phyloP scores from a whole-genome alignment of 1,284 basidiomycete genomes.

The Macrocybe sp. region DNA sequence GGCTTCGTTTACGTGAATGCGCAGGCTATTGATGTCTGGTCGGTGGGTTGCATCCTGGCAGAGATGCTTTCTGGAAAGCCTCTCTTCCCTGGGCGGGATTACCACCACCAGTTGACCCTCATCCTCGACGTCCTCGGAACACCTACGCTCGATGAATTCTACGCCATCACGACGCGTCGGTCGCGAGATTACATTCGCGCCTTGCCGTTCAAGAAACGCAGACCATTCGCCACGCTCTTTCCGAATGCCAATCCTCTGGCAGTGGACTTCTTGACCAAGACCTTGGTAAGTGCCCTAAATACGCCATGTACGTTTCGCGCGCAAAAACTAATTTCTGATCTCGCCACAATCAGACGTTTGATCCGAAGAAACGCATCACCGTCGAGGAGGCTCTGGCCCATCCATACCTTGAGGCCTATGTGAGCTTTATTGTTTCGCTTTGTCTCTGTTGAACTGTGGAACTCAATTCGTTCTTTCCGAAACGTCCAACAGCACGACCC shows the following conservation, averaged over 20 bases:
- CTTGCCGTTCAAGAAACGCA: conserved; percentile 82
- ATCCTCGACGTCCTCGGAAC: conserved; percentile 94
- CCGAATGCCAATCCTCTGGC: conserved; percentile 85
- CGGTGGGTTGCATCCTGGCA: conserved; percentile 93
- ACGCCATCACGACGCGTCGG: conserved; percentile 81
- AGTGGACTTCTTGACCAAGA: conserved; percentile 89
- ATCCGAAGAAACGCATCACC: conserved; percentile 90
- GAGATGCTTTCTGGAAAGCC: conserved; percentile 96
- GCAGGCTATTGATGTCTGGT: conserved; percentile 91
- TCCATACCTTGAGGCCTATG: conserved; percentile 89
- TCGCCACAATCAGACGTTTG: conserved; percentile 59
- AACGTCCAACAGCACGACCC: conserved; percentile 65
- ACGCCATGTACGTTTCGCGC: too few species aligned
- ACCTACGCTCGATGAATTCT: conserved; percentile 87
- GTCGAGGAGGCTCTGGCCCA: conserved; percentile 90
- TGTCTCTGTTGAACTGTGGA: not conserved
- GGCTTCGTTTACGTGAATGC: not conserved
- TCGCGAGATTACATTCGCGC: conserved; percentile 89
- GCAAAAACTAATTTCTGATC: conserved; percentile 6
- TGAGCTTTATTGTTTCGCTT: conserved; percentile 30
- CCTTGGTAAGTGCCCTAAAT: conserved; percentile 55
- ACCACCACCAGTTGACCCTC: conserved; percentile 90
- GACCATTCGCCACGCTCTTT: conserved; percentile 75
- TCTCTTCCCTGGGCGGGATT: conserved; percentile 94
- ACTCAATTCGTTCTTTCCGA: conserved; percentile 9